Conservation (phyloP, 371 early-diverging fungal genomes). For the Sporodiniella umbellata region DNA sequence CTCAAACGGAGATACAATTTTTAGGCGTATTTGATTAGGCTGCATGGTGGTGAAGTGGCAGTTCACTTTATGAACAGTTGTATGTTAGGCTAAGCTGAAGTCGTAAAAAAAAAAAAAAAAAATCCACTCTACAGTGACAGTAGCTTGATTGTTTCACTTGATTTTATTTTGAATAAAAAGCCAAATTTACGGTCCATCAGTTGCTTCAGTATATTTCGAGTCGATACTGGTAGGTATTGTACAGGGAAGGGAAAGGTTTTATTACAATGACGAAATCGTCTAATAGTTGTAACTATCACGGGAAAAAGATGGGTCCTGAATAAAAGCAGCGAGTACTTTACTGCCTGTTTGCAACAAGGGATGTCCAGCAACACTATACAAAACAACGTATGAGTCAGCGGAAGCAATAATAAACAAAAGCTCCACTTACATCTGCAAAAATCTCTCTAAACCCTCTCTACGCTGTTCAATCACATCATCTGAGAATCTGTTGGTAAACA, state of each 20-base stretch:
- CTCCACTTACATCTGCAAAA: conserved; percentile 88
- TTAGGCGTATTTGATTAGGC: no score
- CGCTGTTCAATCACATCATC: conserved; percentile 94
- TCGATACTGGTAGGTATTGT: no score
- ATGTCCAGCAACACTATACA: conserved; percentile 86
- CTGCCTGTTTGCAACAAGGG: conserved; percentile 97
- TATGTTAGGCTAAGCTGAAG: no score
- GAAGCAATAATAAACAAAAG: background rate
- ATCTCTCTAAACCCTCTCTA: conserved; percentile 89
- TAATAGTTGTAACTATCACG: conserved; percentile 73
- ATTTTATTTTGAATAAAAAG: no score
- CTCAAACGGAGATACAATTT: no score
- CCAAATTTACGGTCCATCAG: no score
- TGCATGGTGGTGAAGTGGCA: no score
- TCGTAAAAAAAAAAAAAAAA: no score
- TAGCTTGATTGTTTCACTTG: no score
- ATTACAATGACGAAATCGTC: conserved; percentile 2
- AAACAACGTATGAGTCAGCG: background rate
- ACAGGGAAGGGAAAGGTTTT: background rate
- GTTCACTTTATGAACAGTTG: no score
- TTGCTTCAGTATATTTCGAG: no score
- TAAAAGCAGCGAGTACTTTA: conserved; percentile 91
- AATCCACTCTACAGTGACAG: no score
- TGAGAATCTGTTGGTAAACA: conserved; percentile 91
- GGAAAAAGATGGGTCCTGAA: conserved; percentile 88